phyloP scores from a whole-genome alignment of 73 alveolate species.

The Paramecium biaurelia region DNA sequence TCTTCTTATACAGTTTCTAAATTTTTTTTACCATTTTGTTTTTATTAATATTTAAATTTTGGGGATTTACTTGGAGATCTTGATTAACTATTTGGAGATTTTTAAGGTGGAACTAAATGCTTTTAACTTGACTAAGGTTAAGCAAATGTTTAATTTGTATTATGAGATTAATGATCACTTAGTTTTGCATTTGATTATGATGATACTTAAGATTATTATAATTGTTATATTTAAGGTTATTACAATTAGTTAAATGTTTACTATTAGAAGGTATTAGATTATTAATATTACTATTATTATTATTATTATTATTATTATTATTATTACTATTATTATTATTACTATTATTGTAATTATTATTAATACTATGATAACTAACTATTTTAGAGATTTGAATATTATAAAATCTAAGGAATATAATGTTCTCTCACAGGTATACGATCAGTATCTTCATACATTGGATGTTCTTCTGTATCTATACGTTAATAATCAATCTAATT shows the following conservation, averaged over 20 bases:
- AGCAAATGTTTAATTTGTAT: conserved; percentile 37
- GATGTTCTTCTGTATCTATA: not conserved
- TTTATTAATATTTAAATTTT: conserved; percentile 1
- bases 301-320: not conserved
- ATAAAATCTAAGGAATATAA: not conserved
- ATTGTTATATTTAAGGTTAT: not conserved
- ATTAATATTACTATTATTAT: not conserved
- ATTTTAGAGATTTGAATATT: not conserved
- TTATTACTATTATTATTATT: not conserved
- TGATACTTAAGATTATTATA: not conserved
- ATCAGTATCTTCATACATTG: not conserved
- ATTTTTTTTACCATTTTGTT: not conserved
- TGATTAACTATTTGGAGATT: not conserved
- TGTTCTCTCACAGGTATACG: not conserved
- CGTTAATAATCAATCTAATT: not conserved
- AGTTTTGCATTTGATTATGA: not conserved
- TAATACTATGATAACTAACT: not conserved
- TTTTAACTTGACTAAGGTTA: conserved; percentile 34
- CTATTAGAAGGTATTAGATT: not conserved
- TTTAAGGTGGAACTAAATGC: not conserved
- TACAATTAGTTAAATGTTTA: not conserved
- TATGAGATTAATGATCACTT: conserved; percentile 20
- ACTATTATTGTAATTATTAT: not conserved
- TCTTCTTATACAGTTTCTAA: conserved; percentile 19
- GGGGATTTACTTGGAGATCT: not conserved